Evolutionary conservation across 1,139 yeast genomes (phyloP).

Genomic region (Pichia kudriavzevii): DNA sequence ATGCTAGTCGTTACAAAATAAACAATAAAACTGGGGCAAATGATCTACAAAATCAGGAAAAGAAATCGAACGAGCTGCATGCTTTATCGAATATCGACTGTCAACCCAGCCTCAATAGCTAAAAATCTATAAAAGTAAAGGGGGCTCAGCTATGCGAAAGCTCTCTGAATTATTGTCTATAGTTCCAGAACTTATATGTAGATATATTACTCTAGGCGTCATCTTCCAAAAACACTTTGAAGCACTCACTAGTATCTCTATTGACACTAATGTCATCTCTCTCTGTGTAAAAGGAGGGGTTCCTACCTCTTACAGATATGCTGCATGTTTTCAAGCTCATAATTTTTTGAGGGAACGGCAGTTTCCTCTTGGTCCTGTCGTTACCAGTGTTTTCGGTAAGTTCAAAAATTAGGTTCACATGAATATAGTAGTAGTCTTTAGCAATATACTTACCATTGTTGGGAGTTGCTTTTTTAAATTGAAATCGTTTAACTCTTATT

Average conservation of each 20-base stretch:
- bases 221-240: neutral
- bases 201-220: too few relatives aligned
- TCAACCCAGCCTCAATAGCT: too few relatives aligned
- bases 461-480: constrained; percentile 57
- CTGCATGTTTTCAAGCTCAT: constrained; percentile 34
- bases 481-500: constrained; percentile 24
- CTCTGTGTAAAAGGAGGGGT: constrained; percentile 56
- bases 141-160: too few relatives aligned
- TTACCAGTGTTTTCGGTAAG: constrained; percentile 20
- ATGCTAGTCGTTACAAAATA: constrained; percentile 1
- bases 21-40: neutral
- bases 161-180: too few relatives aligned
- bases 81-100: too few relatives aligned
- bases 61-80: too few relatives aligned
- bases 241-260: constrained; percentile 10
- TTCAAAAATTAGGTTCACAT: constrained; percentile 32
- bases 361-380: constrained; percentile 5
- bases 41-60: too few relatives aligned
- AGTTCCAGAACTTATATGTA: too few relatives aligned
- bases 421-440: constrained; percentile 50
- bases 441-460: constrained; percentile 49
- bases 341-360: constrained; percentile 1
- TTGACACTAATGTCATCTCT: constrained; percentile 39
- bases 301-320: constrained; percentile 57
- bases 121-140: too few relatives aligned